Base-by-base conservation (phyloP, 192 early-diverging fungal genomes). In the Coemansia sp. region DNA sequence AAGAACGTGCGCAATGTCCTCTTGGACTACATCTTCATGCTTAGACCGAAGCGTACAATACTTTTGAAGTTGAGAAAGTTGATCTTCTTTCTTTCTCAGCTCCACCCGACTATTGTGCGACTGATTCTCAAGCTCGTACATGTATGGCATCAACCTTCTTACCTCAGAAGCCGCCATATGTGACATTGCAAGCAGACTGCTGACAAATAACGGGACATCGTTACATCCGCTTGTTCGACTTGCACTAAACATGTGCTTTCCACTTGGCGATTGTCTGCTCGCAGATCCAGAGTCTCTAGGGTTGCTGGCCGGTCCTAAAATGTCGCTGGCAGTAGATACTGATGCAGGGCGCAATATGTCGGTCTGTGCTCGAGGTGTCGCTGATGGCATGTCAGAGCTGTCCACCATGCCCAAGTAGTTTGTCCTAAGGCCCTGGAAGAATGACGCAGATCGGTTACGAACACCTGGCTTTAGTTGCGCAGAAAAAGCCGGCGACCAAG, bases 1-100 rank as follows among this genome's bases (percentile, higher is more conserved):
- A 38, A 81, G 56, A 9, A 81, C 79, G 60, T 81, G 79, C 19
- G 71, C 69, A 52, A 81, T 76, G 48, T 81, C 79, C 49, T 81
- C 70, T 61, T 81, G 79, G 9, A 81, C 63, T 6, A 65, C 67
- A 19, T 81, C 71, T 16, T 81, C 79, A 18, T 81, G 66, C 64
- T 59, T 61, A 12, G 67, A 56, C 49, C 79, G 79, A 58, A 43
- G 67, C 9, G 49, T 21, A 44, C 71, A 81, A 41, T 76, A 64
- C 40, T 47, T 69, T 50, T 71, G 70, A 18, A 81, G 68, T 41
- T 67, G 61, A 21, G 58, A 23, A 5, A 76, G 61, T 65, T 59
- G 49, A n/a, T 69, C 60, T 53, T 75, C 64, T 23, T 70, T 68
- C 32, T 70, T 64, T 23, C 60, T 52, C 6, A 81, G 68, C 71